phyloP scores from a whole-genome alignment of 2,329 filamentous ascomycete species.

The Epichloe amarillans region DNA sequence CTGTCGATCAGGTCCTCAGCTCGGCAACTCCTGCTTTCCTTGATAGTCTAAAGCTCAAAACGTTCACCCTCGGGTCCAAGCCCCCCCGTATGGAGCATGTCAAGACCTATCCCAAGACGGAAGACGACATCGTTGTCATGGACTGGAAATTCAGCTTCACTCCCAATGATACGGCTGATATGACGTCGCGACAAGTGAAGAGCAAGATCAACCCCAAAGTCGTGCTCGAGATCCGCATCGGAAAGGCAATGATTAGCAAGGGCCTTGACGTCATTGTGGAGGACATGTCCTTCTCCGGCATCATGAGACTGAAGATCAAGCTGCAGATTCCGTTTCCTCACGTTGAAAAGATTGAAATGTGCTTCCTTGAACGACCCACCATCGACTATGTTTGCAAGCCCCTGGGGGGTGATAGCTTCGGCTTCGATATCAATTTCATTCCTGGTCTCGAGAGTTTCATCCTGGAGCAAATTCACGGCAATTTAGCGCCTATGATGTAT shows the following conservation, averaged over 20 bases:
- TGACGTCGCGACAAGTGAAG: conserved; percentile 80
- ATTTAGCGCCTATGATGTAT: conserved; percentile 95
- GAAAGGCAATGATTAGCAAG: conserved; percentile 94
- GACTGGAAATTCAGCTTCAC: conserved; percentile 99
- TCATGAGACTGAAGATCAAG: conserved; percentile 97
- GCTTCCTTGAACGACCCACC: conserved; percentile 74
- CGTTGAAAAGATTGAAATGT: conserved; percentile 88
- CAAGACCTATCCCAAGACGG: conserved; percentile 91
- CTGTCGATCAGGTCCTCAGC: conserved; percentile 91
- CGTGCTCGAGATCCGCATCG: conserved; percentile 84
- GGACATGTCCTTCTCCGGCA: conserved; percentile 88
- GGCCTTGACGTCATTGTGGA: conserved; percentile 95
- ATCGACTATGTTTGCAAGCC: conserved; percentile 99
- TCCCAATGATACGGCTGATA: conserved; percentile 81
- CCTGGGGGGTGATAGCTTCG: conserved; percentile 90
- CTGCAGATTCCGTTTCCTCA: conserved; percentile 92
- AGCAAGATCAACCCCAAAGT: conserved; percentile 97
- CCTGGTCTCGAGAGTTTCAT: conserved; percentile 90
- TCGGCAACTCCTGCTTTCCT: conserved; percentile 84
- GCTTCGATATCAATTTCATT: conserved; percentile 98
- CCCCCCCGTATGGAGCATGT: conserved; percentile 94
- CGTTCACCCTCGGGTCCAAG: conserved; percentile 87
- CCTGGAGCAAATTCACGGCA: conserved; percentile 88
- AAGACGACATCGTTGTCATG: conserved; percentile 94
- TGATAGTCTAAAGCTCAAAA: conserved; percentile 86